Base-by-base conservation (phyloP, 371 early-diverging fungal genomes). In the Mortierella sp. region DNA sequence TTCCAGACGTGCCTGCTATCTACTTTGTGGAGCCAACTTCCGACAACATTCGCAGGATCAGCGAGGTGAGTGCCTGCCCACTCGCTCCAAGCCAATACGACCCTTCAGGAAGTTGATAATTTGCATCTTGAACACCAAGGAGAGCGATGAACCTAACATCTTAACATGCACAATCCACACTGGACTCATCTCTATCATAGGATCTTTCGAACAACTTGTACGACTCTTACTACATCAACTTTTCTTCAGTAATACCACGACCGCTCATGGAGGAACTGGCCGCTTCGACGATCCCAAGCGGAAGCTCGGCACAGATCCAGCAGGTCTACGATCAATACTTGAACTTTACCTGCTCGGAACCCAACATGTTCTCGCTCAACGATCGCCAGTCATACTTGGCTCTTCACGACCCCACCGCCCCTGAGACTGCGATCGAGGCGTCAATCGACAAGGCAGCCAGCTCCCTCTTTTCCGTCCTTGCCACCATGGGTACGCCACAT, bases 291-390 rank as follows among this genome's bases (percentile, higher is more conserved):
- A 94, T 97, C 24, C 88, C 93, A 3, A 89, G 95, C 41, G 92
- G 94, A 76, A 94, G 93, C 11, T 91, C 96, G 48, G 92, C 92
- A 75, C 91, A 93, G 82, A 93, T 98, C 44, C 94, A 95, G 11
- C 97, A 97, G 90, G 95, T 99, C 12, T 97, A 95, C 84, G 99
- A 99, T 91, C 98, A 99, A 90, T 98, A 99, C 83, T 88, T 99
- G 56, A 96, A 98, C 88, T 99, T 96, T 86, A 90, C 97, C 54
- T 96, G 97, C 70, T 95, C 98, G 51, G 98, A 99, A 80, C 92
- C 96, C 35, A 95, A 98, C 80, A 93, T 99, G 74, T 99, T 99
- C 87, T 97, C 99, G n/a, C 91, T 99, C 48, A 94, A 97, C 77
- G 91, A 98, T 77, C 89, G 92, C 4, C 89, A 97, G 63, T 91